Base-by-base conservation (phyloP, 768 basidiomycete species). In the Pisolithus marmoratus region DNA sequence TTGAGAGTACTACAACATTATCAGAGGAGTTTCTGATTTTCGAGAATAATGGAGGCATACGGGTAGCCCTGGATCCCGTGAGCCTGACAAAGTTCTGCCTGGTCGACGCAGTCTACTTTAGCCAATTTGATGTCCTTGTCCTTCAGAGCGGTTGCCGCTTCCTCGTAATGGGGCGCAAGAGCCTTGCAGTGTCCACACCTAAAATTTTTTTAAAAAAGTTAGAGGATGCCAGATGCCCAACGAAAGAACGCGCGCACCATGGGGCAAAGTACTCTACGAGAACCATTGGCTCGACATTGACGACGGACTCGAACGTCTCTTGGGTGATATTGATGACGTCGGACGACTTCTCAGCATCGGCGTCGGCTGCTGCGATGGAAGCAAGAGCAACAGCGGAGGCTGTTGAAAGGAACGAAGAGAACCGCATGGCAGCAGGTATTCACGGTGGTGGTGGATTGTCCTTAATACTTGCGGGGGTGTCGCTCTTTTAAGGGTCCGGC, bases 171-270 rank as follows among this genome's bases (percentile, higher is more conserved):
- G 49, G 94, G 94, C 20, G 92, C 93, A 49, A 96, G 79, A 31
- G 92, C 89, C 64, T 95, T 95, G 78, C 94, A 96, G 74, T 96
- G 94, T 43, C 93, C 92, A 66, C 92, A 94, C 89, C 88, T 90
- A 49, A 37, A n/a, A n/a, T n/a, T n/a, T n/a, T n/a, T n/a, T n/a
- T n/a, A 4, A 36, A 45, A 34, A 46, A 34, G 22, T 42, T n/a
- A 42, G 22, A 20, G 22, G 38, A 24, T 17, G 38, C 22, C 5
- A 5, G n/a, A 7, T 15, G 37, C 6, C 2, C 19, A 15, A 26
- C 8, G 19, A 26, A 11, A 23, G n/a, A 26, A 45, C 19, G 17
- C 24, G 56, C 64, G 9, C 63, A 88, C 88, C 88, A 92, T 56
- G 88, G 90, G 24, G 90, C 90, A 65, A 90, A 95, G 84, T 94